These are phyloP conservation scores for Fraxinus quadrangulata DNA, from an alignment of 257 asterid genomes.

Conservation along the genomic window DNA sequence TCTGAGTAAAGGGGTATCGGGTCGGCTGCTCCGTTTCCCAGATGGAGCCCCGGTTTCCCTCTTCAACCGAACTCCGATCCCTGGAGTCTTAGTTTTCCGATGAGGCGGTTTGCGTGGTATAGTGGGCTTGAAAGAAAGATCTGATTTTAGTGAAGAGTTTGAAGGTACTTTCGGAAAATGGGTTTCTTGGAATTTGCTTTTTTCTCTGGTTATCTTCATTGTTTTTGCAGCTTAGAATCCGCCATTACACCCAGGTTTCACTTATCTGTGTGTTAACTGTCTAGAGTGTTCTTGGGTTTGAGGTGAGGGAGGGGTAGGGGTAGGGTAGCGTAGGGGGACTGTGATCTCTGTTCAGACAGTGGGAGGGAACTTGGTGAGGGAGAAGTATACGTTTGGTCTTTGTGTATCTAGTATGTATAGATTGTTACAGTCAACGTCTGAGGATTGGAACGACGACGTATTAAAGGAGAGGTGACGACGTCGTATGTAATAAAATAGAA, in stretches of 20 bases:
- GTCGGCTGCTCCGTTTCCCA: constrained; percentile 42
- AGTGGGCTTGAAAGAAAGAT: constrained; percentile 34
- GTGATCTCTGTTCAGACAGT: neutral
- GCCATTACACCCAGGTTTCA: constrained; percentile 31
- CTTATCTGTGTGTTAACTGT: neutral
- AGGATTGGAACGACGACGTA: constrained; percentile 11
- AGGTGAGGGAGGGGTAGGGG: neutral
- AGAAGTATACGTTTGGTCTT: neutral
- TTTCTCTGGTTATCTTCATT: constrained; percentile 43
- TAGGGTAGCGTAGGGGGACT: neutral
- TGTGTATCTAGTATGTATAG: neutral
- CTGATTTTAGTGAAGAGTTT: constrained; percentile 35
- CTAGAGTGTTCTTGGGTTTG: constrained; percentile 4
- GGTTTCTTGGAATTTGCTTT: constrained; percentile 25
- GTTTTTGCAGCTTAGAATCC: constrained; percentile 19
- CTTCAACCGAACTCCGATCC: constrained; percentile 39
- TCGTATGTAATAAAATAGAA: constrained; percentile 8
- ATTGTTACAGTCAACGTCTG: constrained; percentile 43
- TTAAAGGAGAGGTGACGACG: constrained; percentile 16
- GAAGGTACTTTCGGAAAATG: constrained; percentile 20
- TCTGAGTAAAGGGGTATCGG: constrained; percentile 55
- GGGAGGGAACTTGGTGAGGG: neutral
- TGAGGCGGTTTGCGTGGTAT: constrained; percentile 44
- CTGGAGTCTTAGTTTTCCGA: constrained; percentile 39
- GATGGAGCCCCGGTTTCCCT: constrained; percentile 38